Base-by-base conservation (phyloP, 495 filamentous ascomycete species). In the Penicillium nucicola region DNA sequence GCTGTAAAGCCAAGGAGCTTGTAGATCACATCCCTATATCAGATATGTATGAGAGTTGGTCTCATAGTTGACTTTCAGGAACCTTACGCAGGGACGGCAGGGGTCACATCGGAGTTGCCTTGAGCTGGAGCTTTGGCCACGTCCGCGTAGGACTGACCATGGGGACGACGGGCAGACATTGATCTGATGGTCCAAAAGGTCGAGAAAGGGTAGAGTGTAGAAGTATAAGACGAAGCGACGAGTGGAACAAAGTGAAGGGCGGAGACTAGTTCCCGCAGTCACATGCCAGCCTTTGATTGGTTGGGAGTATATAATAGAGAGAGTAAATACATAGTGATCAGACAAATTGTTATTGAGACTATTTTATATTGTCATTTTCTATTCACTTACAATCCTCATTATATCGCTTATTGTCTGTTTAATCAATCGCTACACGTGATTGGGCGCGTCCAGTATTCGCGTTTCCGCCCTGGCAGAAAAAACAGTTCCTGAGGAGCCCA, bases 1-100 rank as follows among this genome's bases (percentile, higher is more conserved):
- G 89, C 75, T 6, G 92, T 93, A 70, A 97, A 97, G 45, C 80
- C 83, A 7, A 97, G 76, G 7, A 99, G 80, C 69, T 97, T 97
- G 50, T 84, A 71, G 45, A 99, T 95, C 43, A 97, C 90, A 61
- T 85, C 72, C 32, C 93, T 98, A 46, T 14, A 39, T 32, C 37
- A 19, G 23, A 50, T 10, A 14, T n/a, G 32, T 22, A 32, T 28
- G 25, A 51, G 10, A 39, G 13, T n/a, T 46, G 33, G 31, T 46
- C 28, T 35, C 36, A 18, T 34, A 18, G 23, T 34, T n/a, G 41
- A 37, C 9, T 44, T 44, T 30, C 18, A 36, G 36, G 43, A 42
- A 45, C 31, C 83, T 66, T 72, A 92, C 88, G 76, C 76, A 32
- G 89, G 88, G 30, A 95, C 88, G 31, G 84, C 86, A 37, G 88